phyloP scores from a whole-genome alignment of 2,329 filamentous ascomycete genomes.

The Didymella segeticola region DNA sequence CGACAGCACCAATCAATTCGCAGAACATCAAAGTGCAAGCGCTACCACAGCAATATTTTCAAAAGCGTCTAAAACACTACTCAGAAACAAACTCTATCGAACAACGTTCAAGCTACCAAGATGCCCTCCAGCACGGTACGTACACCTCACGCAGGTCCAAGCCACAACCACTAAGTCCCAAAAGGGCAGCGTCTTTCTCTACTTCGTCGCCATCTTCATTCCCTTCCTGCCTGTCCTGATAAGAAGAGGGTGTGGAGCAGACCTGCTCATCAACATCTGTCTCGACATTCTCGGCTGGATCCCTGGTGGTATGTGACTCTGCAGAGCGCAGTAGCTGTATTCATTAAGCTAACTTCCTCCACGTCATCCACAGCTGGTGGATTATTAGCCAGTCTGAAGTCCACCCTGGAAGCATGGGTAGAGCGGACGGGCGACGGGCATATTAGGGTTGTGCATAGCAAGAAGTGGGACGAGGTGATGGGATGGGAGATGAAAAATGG shows the following conservation, averaged over 20 bases:
- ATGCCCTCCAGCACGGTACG: not conserved
- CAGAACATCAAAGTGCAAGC: not conserved
- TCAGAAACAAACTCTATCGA: not conserved
- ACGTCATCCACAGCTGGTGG: conserved; percentile 39
- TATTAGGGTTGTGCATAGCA: not conserved
- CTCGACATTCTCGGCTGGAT: conserved; percentile 47
- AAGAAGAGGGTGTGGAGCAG: conserved; percentile 47
- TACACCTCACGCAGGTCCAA: not conserved
- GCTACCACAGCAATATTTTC: not conserved
- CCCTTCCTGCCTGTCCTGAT: conserved; percentile 52
- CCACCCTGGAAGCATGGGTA: conserved; percentile 13
- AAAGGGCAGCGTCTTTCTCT: conserved; percentile 36
- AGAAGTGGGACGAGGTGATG: not conserved
- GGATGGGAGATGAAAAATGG: conserved; percentile 4
- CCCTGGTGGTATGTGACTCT: not conserved
- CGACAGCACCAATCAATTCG: not conserved
- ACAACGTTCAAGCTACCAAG: not conserved
- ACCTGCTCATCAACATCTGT: conserved; percentile 52
- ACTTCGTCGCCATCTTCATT: conserved; percentile 43
- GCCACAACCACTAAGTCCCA: not conserved
- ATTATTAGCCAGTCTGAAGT: conserved; percentile 31
- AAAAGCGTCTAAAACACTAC: not conserved
- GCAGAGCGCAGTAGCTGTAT: not conserved
- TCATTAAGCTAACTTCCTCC: conserved; percentile 20
- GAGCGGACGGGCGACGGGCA: conserved; percentile 4